Evolutionary conservation across 2,329 filamentous ascomycete genomes (phyloP).

Genomic region (Cordyceps cicadae): DNA sequence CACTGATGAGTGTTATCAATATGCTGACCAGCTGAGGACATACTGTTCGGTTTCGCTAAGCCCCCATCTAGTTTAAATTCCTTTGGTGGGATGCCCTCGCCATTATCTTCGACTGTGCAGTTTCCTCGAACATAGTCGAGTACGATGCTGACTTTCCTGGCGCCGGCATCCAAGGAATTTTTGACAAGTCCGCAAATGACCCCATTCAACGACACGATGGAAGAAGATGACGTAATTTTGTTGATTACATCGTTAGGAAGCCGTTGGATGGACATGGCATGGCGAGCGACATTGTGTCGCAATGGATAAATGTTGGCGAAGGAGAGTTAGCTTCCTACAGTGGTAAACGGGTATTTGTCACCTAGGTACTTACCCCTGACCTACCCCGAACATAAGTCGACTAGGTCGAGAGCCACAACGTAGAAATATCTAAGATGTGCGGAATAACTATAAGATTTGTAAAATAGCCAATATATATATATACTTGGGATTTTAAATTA

Average conservation of each 20-base stretch:
- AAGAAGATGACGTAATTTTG: constrained; percentile 78
- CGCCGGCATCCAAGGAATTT: constrained; percentile 77
- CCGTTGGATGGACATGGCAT: constrained; percentile 54
- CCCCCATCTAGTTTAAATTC: constrained; percentile 68
- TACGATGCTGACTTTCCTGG: constrained; percentile 58
- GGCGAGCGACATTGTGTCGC: not conserved
- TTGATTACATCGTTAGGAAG: constrained; percentile 64
- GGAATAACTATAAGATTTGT: no score
- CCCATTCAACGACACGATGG: constrained; percentile 64
- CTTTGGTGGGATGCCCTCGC: constrained; percentile 60
- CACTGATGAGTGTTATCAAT: constrained; percentile 25
- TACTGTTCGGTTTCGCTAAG: constrained; percentile 66
- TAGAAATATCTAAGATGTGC: no score
- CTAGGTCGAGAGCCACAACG: no score
- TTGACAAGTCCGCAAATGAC: constrained; percentile 66
- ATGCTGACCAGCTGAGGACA: constrained; percentile 20
- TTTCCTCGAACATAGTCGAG: constrained; percentile 69
- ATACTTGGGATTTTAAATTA: no score
- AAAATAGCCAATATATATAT: no score
- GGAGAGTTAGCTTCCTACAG: not conserved
- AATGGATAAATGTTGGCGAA: not conserved
- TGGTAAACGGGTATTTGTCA: no score
- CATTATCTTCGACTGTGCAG: constrained; percentile 79
- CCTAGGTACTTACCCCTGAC: no score
- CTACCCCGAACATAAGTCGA: no score